Evolutionary conservation across 352 stramenopile species (phyloP).

Genomic region (Phytopythium litorale): DNA sequence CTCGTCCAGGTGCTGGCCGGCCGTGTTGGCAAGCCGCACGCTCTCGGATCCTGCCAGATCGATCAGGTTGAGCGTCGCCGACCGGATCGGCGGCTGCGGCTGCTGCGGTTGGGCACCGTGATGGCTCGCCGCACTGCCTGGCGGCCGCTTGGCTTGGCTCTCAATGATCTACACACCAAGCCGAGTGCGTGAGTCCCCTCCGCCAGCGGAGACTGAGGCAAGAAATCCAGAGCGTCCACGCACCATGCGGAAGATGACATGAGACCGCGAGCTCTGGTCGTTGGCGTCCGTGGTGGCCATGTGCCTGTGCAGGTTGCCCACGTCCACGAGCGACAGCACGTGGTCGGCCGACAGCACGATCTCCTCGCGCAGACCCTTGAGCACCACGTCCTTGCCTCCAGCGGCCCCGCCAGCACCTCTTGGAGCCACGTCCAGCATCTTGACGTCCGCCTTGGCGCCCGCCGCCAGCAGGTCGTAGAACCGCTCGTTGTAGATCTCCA

Average conservation of each 20-base stretch:
- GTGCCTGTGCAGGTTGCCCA: conserved; percentile 72
- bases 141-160: conserved; percentile 50
- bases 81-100: conserved; percentile 32
- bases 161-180: conserved; percentile 48
- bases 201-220: background rate
- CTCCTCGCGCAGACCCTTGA: conserved; percentile 81
- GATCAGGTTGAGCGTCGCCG: conserved; percentile 88
- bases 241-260: conserved; percentile 78
- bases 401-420: conserved; percentile 16
- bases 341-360: conserved; percentile 76
- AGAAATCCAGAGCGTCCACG: conserved; percentile 12
- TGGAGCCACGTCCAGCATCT: conserved; percentile 67
- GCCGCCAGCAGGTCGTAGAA: conserved; percentile 94
- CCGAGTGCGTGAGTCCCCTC: background rate
- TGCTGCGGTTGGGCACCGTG: conserved; percentile 6
- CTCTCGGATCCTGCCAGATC: conserved; percentile 89
- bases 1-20: conserved; percentile 74
- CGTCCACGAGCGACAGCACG: conserved; percentile 82
- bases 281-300: conserved; percentile 74
- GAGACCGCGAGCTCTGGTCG: conserved; percentile 72
- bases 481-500: conserved; percentile 99
- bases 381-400: conserved; percentile 69
- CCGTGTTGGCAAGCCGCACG: conserved; percentile 77
- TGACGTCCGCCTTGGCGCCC: conserved; percentile 60
- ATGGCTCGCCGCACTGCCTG: conserved; percentile 12